Conservation (phyloP, 148 eudicot species). For the Pharnaceum exiguum region DNA sequence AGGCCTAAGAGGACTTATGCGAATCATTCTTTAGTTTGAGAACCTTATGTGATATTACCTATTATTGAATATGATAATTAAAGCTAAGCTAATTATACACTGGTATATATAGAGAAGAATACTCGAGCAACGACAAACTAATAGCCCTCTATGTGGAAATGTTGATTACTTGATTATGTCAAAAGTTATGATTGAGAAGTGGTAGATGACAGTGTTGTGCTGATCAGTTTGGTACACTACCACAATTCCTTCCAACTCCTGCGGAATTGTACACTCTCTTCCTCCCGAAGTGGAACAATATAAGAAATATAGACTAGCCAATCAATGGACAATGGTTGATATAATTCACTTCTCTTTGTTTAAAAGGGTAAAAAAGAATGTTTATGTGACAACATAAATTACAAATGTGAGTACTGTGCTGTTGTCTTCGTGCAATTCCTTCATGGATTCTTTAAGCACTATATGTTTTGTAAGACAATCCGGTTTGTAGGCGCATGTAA, state of each 20-base stretch:
- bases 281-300: not conserved
- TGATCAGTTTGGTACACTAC: slow-evolving; percentile 16
- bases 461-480: too few species aligned
- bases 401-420: too few species aligned
- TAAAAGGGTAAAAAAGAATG: too few species aligned
- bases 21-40: not conserved
- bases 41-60: not conserved
- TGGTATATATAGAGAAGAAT: slow-evolving; percentile 11
- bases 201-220: not conserved
- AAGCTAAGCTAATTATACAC: too few species aligned
- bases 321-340: too few species aligned
- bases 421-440: too few species aligned
- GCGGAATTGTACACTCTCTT: not conserved
- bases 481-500: too few species aligned
- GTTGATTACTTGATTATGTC: not conserved
- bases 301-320: not conserved
- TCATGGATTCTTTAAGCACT: too few species aligned
- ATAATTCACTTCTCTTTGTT: too few species aligned
- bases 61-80: not conserved
- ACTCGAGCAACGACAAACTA: not conserved
- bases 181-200: not conserved
- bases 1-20: not conserved
- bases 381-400: too few species aligned
- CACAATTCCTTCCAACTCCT: slow-evolving; percentile 1
- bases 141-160: not conserved